Evolutionary conservation across 352 stramenopile species (phyloP), one percentile per base, ranked within the genome.

Genomic region (Peronosclerospora sorghi): DNA sequence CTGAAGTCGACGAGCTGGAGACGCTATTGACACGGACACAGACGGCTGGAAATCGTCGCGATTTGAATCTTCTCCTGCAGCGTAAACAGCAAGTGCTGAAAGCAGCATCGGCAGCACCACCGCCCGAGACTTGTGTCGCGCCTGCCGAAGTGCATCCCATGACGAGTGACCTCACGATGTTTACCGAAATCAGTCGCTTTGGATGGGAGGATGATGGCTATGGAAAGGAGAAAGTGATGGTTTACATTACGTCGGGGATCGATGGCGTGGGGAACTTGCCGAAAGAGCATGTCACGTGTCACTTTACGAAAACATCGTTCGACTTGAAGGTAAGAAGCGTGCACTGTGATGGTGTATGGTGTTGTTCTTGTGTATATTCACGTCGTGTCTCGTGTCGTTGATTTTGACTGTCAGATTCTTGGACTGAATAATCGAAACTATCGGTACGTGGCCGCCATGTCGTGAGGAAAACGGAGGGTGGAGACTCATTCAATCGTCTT

Each of bases 181-280:
- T 83, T 59, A 86, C 68, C n/a, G 78, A 90, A 51, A 88, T 90
- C 44, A 81, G 71, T 20, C 76, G 74, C 6, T 93, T 93, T 46
- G 75, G 78, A 13, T 93, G 80, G 80, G 80, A 93, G 45, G 77
- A 93, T 46, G 80, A 93, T 40, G 77, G 80, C n/a, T 93, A 85
- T 39, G 80, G 80, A 24, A 93, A 93, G 55, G 48, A 72, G 40
- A 90, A 90, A 50, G 78, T 93, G 30, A 63, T 54, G 30, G 73
- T 93, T 32, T 79, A 90, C 47, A 60, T 93, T 41, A 85, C 86
- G 63, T 88, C 80, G 29, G 77, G 78, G 13, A 51, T 93, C 8
- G 80, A 93, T 26, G 80, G 75, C 14, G 75, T 93, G 1, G 80
- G 80, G 1, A 51, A 70, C 17, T 38, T 93, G 35, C 73, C 80